A percentile compares a stretch with the other conserved stretches of the same genome.
Conservation (phyloP, 352 stramenopile genomes). For the Phytophthora cryptogea region DNA sequence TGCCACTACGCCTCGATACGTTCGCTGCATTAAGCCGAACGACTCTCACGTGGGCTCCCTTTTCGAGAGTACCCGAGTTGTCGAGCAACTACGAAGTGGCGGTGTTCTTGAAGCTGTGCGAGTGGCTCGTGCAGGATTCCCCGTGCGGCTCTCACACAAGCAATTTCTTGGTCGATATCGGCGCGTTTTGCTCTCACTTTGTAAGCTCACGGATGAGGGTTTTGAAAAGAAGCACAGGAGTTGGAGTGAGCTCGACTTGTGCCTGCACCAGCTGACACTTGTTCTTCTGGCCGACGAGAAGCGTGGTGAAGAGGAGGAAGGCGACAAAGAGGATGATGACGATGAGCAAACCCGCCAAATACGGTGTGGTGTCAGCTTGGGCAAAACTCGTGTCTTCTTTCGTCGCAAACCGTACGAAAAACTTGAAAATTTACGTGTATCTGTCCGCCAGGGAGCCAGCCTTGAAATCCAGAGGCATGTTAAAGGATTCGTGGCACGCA, state of each 20-base stretch:
- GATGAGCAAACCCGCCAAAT: conserved; percentile 30
- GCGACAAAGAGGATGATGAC: conserved; percentile 17
- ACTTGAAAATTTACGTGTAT: conserved; percentile 75
- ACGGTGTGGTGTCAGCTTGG: conserved; percentile 69
- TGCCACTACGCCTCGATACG: conserved; percentile 96
- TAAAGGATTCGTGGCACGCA: conserved; percentile 51
- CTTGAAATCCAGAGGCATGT: conserved; percentile 57
- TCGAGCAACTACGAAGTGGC: conserved; percentile 86
- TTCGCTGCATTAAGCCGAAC: conserved; percentile 99
- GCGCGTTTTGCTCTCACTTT: conserved; percentile 50
- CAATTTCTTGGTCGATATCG: conserved; percentile 81
- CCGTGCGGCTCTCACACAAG: conserved; percentile 77
- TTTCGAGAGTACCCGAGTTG: conserved; percentile 81
- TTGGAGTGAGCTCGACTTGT: conserved; percentile 33
- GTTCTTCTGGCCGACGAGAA: conserved; percentile 28
- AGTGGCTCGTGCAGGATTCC: conserved; percentile 83
- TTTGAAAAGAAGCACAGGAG: conserved; percentile 24
- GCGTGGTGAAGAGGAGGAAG: conserved; percentile 15
- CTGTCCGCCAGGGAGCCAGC: conserved; percentile 36
- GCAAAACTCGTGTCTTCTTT: conserved; percentile 95
- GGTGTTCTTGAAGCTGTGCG: conserved; percentile 90
- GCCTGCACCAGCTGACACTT: conserved; percentile 37
- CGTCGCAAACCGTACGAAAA: conserved; percentile 93
- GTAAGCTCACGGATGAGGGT: conserved; percentile 21
- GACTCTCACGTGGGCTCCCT: conserved; percentile 69